Base-by-base conservation (phyloP, 192 early-diverging fungal species). In the Coemansia brasiliensis region DNA sequence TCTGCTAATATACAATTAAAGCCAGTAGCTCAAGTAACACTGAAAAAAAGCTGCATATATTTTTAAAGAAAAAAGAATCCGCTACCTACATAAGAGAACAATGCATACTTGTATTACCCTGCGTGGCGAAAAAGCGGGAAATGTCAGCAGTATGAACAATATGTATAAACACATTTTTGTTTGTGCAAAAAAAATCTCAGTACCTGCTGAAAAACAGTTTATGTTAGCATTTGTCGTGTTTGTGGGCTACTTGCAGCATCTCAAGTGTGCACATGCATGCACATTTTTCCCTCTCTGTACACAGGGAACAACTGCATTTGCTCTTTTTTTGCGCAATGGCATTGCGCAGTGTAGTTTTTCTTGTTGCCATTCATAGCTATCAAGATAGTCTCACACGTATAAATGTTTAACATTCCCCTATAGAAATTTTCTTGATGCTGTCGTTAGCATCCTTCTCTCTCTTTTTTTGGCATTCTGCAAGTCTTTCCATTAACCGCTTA, bases 241-340 rank as follows among this genome's bases (percentile, higher is more conserved):
- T 38, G 51, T 1, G 22, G 39, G 39, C 40, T 43, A 4, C 15
- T 40, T 56, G 55, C 55, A 56, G 55, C n/a, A 22, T 22, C 55
- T 56, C 26, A 16, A 40, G 55, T 56, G 55, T 26, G 55, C 22
- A 18, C 55, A 56, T 56, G 55, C 55, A 56, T 56, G 55, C 39
- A 40, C 53, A 40, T 41, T 40, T 41, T 39, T 55, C 53, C n/a
- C 21, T 32, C 53, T 39, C 38, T 55, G 37, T 39, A 25, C 29
- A 55, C 32, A 51, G 26, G 32, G 49, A 32, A 32, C 32, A 32
- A 32, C 32, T 25, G 26, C 20, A 29, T 17, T 35, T 55, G 39
- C 24, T 35, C 24, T 12, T 40, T 24, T 51, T 35, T 55, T 55
- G 39, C 22, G 55, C 55, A 56, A 56, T 56, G 55, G 21, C 16